These are phyloP conservation scores for Trametes polyzona DNA, from an alignment of 1,284 basidiomycete genomes.

Conservation along the genomic window DNA sequence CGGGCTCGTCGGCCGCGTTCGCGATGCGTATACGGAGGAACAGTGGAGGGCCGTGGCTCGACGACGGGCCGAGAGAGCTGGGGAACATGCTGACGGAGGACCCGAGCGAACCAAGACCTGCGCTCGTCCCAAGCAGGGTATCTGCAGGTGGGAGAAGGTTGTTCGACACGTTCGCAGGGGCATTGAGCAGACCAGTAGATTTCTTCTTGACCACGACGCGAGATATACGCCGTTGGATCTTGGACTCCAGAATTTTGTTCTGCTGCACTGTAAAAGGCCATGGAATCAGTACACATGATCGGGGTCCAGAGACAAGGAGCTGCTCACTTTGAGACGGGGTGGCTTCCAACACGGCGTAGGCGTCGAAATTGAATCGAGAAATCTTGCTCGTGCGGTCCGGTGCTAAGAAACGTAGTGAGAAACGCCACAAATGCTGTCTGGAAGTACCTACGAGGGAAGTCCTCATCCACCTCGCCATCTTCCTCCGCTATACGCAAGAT, in stretches of 20 bases:
- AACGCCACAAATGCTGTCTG: neutral
- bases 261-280: conserved; percentile 71
- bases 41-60: conserved; percentile 76
- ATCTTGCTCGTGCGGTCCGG: conserved; percentile 88
- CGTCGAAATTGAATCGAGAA: conserved; percentile 88
- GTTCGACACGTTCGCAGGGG: conserved; percentile 3
- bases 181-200: conserved; percentile 36
- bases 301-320: no score
- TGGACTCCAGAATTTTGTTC: conserved; percentile 75
- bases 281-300: no score
- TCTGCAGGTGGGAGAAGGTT: conserved; percentile 38
- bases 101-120: conserved; percentile 41
- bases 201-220: conserved; percentile 68
- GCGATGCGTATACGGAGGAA: conserved; percentile 81
- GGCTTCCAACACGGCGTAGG: conserved; percentile 86
- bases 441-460: conserved; percentile 82
- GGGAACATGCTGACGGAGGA: conserved; percentile 53
- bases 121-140: conserved; percentile 36
- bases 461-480: conserved; percentile 98
- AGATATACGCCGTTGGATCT: conserved; percentile 79
- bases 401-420: conserved; percentile 49
- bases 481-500: conserved; percentile 95
- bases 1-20: conserved; percentile 71
- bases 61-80: conserved; percentile 66
- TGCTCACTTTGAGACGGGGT: conserved; percentile 76